Base-by-base conservation (phyloP, 1,284 basidiomycete species). In the Coriolopsis trogii region DNA sequence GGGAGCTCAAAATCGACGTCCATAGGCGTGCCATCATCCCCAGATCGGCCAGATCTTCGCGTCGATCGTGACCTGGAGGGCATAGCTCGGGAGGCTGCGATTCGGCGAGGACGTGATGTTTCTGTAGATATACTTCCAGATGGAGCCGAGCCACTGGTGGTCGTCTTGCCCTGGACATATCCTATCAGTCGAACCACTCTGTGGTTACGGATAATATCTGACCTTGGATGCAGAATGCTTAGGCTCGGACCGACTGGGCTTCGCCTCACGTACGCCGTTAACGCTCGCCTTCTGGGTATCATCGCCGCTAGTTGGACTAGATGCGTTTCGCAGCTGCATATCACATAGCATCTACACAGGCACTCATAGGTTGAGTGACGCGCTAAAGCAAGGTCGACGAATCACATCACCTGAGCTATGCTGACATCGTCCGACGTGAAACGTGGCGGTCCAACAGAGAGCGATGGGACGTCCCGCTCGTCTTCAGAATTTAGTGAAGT, bases 401-500 rank as follows among this genome's bases (percentile, higher is more conserved):
- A 2, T 4, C 18, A 20, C 34, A 55, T 46, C 46, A 62, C 75
- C 63, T 77, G 67, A 37, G 77, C 75, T 2, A 69, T 67, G 33
- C 62, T 66, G 39, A 78, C 59, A 45, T 77, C 75, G 41, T 79
- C 75, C n/a, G 65, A 46, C 2, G 69, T 66, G 46, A 70, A 60
- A 42, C 66, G 47, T 10, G 63, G 53, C 8, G 53, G 45, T 15
- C 63, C 56, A 31, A 60, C 52, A 15, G 55, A 56, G 16, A 51
- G 26, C 12, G 53, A 33, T 4, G 65, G 56, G 8, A 63, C 57
- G 36, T 69, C 68, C n/a, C 82, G 80, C 28, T 81, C 79, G 49
- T 85, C 86, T 41, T 86, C 85, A 46, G 33, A 89, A 59, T 85
- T 89, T 46, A 91, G 67, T 1, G 87, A 88, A 16, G 89, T 90